Percentiles rank a stretch among this genome's conserved stretches.
Conservation (phyloP, 495 filamentous ascomycete species). For the Penicillium manginii region DNA sequence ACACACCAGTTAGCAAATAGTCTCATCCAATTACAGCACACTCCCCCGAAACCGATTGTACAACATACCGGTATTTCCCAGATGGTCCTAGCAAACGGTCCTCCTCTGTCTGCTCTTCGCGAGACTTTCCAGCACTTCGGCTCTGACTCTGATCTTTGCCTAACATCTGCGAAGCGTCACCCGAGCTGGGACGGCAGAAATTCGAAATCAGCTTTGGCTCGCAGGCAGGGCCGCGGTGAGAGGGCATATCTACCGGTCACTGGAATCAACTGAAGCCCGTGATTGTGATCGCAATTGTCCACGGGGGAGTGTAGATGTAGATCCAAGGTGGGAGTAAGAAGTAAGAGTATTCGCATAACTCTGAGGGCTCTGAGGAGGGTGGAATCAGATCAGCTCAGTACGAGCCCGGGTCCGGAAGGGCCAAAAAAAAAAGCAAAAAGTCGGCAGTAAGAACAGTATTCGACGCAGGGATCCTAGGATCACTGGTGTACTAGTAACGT, state of each 20-base stretch:
- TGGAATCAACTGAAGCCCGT: constrained; percentile 30
- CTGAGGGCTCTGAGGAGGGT: constrained; percentile 18
- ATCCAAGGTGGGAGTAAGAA: constrained; percentile 16
- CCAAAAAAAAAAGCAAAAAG: not conserved
- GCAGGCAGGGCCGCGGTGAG: constrained; percentile 9
- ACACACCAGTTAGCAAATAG: not conserved
- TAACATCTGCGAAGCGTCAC: constrained; percentile 26
- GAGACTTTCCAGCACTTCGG: not conserved
- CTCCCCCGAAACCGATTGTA: not conserved
- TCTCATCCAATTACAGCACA: not conserved
- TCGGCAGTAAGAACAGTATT: not conserved
- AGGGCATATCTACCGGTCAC: constrained; percentile 34
- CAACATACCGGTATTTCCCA: constrained; percentile 20
- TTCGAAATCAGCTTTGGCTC: constrained; percentile 20
- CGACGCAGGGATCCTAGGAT: not conserved
- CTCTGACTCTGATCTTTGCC: constrained; percentile 10
- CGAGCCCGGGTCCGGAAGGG: not conserved
- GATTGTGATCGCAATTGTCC: constrained; percentile 31
- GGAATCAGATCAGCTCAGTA: constrained; percentile 11
- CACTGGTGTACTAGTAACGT: no score
- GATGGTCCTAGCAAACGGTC: constrained; percentile 26
- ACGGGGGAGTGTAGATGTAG: constrained; percentile 28
- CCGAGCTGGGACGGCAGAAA: constrained; percentile 10
- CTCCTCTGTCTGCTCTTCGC: constrained; percentile 32
- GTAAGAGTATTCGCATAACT: constrained; percentile 38